Conservation (phyloP, 2,329 filamentous ascomycete genomes). For the Colletotrichum destructivum region DNA sequence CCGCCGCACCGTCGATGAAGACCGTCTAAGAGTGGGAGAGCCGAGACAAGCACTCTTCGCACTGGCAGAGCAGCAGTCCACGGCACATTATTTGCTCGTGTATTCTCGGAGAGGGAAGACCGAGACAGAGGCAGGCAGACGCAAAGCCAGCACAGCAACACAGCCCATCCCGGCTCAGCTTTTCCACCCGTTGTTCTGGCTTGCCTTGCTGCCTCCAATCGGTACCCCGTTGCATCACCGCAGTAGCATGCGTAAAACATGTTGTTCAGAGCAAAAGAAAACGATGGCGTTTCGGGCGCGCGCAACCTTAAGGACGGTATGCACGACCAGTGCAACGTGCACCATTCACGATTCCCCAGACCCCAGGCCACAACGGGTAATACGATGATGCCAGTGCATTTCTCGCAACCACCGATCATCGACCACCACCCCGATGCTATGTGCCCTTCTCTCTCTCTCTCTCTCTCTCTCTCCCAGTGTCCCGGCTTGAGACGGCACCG, state of each 20-base stretch:
- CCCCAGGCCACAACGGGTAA: neutral
- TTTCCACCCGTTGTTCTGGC: conserved; percentile 4
- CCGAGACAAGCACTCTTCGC: conserved; percentile 6
- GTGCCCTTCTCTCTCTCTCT: neutral
- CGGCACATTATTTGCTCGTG: conserved; percentile 29
- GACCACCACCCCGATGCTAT: neutral
- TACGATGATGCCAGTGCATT: conserved; percentile 12
- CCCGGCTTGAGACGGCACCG: conserved; percentile 21
- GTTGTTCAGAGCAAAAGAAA: conserved; percentile 4
- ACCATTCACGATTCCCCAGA: conserved; percentile 9
- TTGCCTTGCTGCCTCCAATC: neutral
- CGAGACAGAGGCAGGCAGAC: neutral
- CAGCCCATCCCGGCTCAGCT: conserved; percentile 1
- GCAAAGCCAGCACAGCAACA: conserved; percentile 11
- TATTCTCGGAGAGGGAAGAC: neutral
- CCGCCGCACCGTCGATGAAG: neutral
- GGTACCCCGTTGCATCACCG: neutral
- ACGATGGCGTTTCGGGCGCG: neutral
- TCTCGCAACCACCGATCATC: neutral
- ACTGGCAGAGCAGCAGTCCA: conserved; percentile 21
- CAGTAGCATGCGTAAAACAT: conserved; percentile 24
- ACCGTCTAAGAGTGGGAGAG: neutral
- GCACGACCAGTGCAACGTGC: conserved; percentile 24
- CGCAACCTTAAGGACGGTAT: conserved; percentile 14
- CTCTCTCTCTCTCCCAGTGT: neutral